Conservation (phyloP, 306 rosid genomes). For the cucumber (Cucumis sativus) region DNA sequence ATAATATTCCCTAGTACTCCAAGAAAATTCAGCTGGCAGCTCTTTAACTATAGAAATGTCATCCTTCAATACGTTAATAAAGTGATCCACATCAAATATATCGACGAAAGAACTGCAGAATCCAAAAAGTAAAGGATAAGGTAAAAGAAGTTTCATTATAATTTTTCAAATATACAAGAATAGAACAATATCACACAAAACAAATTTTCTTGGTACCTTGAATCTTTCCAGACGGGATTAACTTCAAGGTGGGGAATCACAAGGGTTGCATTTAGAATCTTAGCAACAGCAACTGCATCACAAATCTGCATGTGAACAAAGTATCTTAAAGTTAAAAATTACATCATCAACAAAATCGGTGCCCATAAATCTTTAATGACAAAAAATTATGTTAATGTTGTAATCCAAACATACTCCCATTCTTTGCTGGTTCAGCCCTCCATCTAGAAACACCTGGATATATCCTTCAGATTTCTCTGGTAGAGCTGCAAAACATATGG, state of each 20-base stretch:
- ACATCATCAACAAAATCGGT: background rate
- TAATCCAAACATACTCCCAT: constrained; percentile 70
- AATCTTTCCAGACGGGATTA: constrained; percentile 92
- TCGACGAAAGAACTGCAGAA: constrained; percentile 74
- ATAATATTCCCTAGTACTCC: constrained; percentile 94
- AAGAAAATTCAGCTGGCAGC: constrained; percentile 69
- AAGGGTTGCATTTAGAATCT: constrained; percentile 85
- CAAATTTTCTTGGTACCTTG: constrained; percentile 39
- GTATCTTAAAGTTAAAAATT: background rate
- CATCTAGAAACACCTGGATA: constrained; percentile 91
- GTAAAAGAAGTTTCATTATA: constrained; percentile 3
- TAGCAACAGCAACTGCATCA: constrained; percentile 96
- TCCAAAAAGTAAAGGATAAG: background rate
- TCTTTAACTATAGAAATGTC: constrained; percentile 76
- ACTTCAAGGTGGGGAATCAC: constrained; percentile 90
- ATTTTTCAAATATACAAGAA: constrained; percentile 5
- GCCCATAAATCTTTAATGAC: background rate
- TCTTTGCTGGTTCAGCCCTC: constrained; percentile 97
- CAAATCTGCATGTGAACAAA: constrained; percentile 49
- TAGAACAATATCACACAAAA: background rate
- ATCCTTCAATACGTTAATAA: constrained; percentile 71
- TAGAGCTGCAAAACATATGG: constrained; percentile 40
- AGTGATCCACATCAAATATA: constrained; percentile 97
- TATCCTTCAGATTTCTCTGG: constrained; percentile 71
- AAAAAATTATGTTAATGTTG: background rate